Conservation (phyloP, 2,329 filamentous ascomycete species). For the Endocalyx cinctus region DNA sequence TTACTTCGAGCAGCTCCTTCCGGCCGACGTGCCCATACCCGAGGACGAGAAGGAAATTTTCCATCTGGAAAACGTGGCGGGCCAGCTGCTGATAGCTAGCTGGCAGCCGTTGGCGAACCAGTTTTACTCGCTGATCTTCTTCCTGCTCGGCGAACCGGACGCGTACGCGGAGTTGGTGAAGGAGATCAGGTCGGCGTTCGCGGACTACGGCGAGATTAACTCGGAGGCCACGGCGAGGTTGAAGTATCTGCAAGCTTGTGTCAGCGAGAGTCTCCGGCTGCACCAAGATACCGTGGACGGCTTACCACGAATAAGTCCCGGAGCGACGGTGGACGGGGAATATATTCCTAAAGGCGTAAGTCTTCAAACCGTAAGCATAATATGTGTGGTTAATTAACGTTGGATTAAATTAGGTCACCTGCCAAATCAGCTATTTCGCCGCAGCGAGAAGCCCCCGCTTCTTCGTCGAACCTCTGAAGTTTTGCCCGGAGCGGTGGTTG, state of each 20-base stretch:
- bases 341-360: constrained; percentile 13
- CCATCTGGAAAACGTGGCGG: constrained; percentile 14
- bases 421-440: constrained; percentile 10
- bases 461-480: constrained; percentile 8
- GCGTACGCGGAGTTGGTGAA: constrained; percentile 4
- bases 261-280: constrained; percentile 16
- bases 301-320: constrained; percentile 17
- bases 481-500: constrained; percentile 13
- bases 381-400: constrained; percentile 3
- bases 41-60: constrained; percentile 12
- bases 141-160: constrained; percentile 8
- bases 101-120: constrained; percentile 18
- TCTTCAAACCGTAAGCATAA: too few relatives aligned
- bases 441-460: constrained; percentile 6
- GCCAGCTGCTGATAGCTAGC: constrained; percentile 14
- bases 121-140: constrained; percentile 12
- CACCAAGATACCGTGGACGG: constrained; percentile 10
- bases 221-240: constrained; percentile 10
- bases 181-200: constrained; percentile 16
- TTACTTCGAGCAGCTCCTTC: constrained; percentile 19
- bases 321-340: constrained; percentile 17
- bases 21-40: constrained; percentile 10
- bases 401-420: constrained; percentile 6
- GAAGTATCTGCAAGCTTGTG: constrained; percentile 14
- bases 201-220: constrained; percentile 16